Conservation (phyloP, 2,329 filamentous ascomycete species). For the Ceratocystis albifundus region DNA sequence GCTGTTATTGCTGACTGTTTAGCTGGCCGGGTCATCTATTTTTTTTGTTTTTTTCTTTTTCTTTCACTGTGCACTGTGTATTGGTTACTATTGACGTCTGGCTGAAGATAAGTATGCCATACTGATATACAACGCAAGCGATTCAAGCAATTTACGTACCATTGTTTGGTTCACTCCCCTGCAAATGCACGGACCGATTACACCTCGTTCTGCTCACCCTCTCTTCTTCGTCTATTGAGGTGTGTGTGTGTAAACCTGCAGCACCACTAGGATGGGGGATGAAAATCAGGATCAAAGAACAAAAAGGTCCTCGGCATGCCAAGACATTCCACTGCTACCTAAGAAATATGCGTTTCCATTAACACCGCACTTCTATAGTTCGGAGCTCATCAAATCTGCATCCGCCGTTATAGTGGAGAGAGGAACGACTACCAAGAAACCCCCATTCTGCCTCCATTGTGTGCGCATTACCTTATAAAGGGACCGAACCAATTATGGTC, state of each 20-base stretch:
- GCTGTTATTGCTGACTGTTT: background rate
- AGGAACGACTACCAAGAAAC: too few relatives aligned
- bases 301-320: slow-evolving; percentile 3
- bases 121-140: too few relatives aligned
- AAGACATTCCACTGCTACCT: slow-evolving; percentile 1
- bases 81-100: background rate
- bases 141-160: too few relatives aligned
- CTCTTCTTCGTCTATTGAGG: background rate
- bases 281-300: background rate
- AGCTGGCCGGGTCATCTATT: background rate
- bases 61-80: background rate
- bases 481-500: background rate
- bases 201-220: background rate
- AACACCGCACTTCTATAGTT: too few relatives aligned
- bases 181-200: slow-evolving; percentile 4
- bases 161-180: background rate
- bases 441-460: too few relatives aligned
- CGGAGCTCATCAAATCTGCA: too few relatives aligned
- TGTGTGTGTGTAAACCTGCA: background rate
- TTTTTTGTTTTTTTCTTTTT: background rate
- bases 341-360: background rate
- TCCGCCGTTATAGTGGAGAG: too few relatives aligned
- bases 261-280: background rate
- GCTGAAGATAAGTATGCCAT: background rate
- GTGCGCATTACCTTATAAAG: background rate